These are phyloP conservation scores for Grammothele lineata DNA, from an alignment of 768 basidiomycete species.

Conservation along the genomic window DNA sequence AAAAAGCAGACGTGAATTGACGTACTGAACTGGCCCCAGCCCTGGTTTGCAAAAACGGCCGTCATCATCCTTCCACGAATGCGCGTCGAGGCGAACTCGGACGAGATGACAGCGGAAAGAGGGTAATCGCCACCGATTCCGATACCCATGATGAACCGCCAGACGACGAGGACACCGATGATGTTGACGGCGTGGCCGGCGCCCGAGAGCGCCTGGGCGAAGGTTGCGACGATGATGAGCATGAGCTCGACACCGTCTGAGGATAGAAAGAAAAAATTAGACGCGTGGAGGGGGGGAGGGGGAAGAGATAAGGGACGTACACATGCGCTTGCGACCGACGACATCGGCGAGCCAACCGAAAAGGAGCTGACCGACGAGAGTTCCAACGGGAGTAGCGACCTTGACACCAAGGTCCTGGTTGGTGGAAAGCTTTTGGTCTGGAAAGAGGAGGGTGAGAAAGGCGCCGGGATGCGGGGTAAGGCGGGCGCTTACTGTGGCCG, in stretches of 20 bases:
- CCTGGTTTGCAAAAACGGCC: constrained; percentile 81
- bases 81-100: constrained; percentile 78
- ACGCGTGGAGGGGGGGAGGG: not conserved
- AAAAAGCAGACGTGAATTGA: constrained; percentile 4
- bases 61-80: constrained; percentile 86
- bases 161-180: constrained; percentile 41
- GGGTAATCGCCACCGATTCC: constrained; percentile 93
- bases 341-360: constrained; percentile 81
- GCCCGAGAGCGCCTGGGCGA: constrained; percentile 38
- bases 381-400: constrained; percentile 74
- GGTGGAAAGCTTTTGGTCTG: constrained; percentile 32
- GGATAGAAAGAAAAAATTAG: constrained; percentile 1
- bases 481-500: constrained; percentile 25
- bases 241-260: constrained; percentile 57
- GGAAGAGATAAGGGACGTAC: constrained; percentile 39
- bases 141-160: constrained; percentile 58
- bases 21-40: constrained; percentile 81
- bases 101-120: constrained; percentile 79
- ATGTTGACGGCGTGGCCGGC: constrained; percentile 33
- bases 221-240: constrained; percentile 36
- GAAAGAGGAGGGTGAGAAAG: no score
- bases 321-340: constrained; percentile 77
- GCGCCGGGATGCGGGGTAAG: no score
- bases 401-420: constrained; percentile 78
- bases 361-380: constrained; percentile 67